Percentiles rank a stretch among this genome's conserved stretches.
Evolutionary conservation across 2,329 filamentous ascomycete genomes (phyloP).

Genomic region (Fusarium domesticum): DNA sequence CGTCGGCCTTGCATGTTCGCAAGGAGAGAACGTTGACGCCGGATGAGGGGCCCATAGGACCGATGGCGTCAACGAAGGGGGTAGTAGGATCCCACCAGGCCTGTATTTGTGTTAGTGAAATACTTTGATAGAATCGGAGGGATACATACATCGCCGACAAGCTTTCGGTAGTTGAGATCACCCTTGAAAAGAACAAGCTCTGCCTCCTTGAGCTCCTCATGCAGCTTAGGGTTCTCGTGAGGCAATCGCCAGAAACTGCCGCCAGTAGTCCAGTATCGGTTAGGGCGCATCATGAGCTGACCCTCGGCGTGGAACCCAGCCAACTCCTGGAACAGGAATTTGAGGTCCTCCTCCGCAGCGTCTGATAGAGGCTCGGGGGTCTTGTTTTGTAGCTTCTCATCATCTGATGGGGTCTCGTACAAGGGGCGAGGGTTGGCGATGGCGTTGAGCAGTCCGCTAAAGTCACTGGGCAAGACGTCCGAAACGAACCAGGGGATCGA

Average conservation of each 20-base stretch:
- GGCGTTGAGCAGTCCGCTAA: conserved; percentile 74
- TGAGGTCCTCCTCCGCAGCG: conserved; percentile 63
- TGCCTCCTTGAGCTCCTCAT: conserved; percentile 74
- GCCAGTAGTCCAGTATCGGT: conserved; percentile 85
- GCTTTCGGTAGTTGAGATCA: conserved; percentile 92
- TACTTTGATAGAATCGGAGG: background rate
- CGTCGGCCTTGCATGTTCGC: conserved; percentile 94
- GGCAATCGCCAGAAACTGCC: conserved; percentile 90
- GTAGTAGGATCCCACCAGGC: conserved; percentile 78
- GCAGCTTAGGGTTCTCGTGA: conserved; percentile 60
- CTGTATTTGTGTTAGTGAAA: conserved; percentile 23
- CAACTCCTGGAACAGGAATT: conserved; percentile 82
- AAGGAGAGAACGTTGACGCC: conserved; percentile 83
- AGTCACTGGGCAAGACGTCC: conserved; percentile 85
- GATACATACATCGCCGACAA: conserved; percentile 75
- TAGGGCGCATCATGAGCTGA: conserved; percentile 76
- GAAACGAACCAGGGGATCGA: conserved; percentile 98
- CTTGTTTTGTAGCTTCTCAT: conserved; percentile 56
- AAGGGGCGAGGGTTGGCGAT: conserved; percentile 75
- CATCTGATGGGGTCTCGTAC: conserved; percentile 72
- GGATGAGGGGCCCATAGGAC: conserved; percentile 76
- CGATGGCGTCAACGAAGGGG: conserved; percentile 78
- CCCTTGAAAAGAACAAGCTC: conserved; percentile 96
- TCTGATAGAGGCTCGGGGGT: conserved; percentile 62
- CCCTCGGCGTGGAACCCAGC: conserved; percentile 76